Percentiles rank a stretch among this genome's conserved stretches.
These are phyloP conservation scores for Allomyces javanicus DNA, from an alignment of 192 early-diverging fungal genomes.

Conservation along the genomic window DNA sequence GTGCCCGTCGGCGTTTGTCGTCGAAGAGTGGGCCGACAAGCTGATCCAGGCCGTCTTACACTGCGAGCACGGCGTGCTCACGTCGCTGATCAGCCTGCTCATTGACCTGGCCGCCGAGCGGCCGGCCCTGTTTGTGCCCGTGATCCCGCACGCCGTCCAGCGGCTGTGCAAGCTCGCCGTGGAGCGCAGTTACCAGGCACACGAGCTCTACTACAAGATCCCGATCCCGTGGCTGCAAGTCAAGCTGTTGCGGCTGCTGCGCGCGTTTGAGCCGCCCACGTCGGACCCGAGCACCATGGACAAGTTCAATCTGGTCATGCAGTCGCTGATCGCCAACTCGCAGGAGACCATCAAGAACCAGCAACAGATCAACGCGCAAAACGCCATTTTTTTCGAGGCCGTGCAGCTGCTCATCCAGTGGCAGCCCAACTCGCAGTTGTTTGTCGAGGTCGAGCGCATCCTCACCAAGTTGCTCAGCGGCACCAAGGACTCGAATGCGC, in stretches of 20 bases:
- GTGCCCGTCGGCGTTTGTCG: slow-evolving; percentile 71
- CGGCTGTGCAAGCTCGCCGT: slow-evolving; percentile 42
- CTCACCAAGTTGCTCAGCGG: slow-evolving; percentile 68
- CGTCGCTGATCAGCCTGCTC: slow-evolving; percentile 65
- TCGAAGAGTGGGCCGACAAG: slow-evolving; percentile 65
- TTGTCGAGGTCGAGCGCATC: slow-evolving; percentile 61
- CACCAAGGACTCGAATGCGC: slow-evolving; percentile 89
- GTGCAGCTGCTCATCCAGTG: slow-evolving; percentile 88
- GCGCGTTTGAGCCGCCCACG: slow-evolving; percentile 77
- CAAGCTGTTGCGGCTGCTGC: slow-evolving; percentile 79
- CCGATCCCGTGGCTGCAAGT: slow-evolving; percentile 96
- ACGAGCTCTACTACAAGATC: slow-evolving; percentile 96
- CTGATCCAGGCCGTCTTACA: slow-evolving; percentile 45
- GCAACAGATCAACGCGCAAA: slow-evolving; percentile 95
- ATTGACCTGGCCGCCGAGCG: slow-evolving; percentile 45
- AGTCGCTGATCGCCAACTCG: slow-evolving; percentile 64
- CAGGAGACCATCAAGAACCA: slow-evolving; percentile 84
- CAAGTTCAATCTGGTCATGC: slow-evolving; percentile 50
- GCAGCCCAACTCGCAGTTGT: slow-evolving; percentile 68
- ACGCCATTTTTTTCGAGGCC: slow-evolving; percentile 91
- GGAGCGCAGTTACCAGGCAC: slow-evolving; percentile 56
- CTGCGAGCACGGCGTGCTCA: slow-evolving; percentile 48
- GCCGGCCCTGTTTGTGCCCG: background rate
- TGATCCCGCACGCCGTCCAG: background rate
- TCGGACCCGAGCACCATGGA: slow-evolving; percentile 31